These are phyloP conservation scores for Paracorniculantispora psalliotae DNA, from an alignment of 2,329 filamentous ascomycete genomes.

Conservation along the genomic window DNA sequence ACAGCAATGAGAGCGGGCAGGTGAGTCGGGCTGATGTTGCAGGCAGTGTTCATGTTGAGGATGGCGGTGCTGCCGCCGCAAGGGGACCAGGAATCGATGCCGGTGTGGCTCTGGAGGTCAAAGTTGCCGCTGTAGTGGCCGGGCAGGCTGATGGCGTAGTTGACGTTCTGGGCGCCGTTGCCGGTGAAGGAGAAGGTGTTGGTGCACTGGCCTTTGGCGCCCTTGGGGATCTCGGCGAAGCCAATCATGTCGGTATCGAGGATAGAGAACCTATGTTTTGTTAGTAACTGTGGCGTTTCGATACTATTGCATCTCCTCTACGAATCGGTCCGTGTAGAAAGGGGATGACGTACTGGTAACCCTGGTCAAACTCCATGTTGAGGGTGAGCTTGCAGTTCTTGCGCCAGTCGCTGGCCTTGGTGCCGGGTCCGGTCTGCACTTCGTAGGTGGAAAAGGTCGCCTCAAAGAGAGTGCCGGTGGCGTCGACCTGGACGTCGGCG, in stretches of 20 bases:
- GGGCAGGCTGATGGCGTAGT: constrained; percentile 16
- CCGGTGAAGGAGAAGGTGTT: constrained; percentile 25
- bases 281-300: background rate
- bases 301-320: background rate
- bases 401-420: constrained; percentile 20
- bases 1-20: constrained; percentile 23
- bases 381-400: constrained; percentile 25
- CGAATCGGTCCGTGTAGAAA: background rate
- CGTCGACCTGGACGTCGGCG: constrained; percentile 23
- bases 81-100: constrained; percentile 20
- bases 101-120: constrained; percentile 18
- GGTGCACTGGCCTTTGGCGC: constrained; percentile 19
- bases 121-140: constrained; percentile 21
- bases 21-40: constrained; percentile 20
- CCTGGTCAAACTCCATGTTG: constrained; percentile 21
- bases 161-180: constrained; percentile 18
- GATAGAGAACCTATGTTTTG: constrained; percentile 20
- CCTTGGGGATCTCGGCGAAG: constrained; percentile 22
- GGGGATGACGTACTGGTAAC: constrained; percentile 20
- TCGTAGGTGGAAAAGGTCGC: constrained; percentile 23
- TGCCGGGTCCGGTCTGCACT: constrained; percentile 21
- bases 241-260: constrained; percentile 23
- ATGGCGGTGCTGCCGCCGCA: constrained; percentile 25
- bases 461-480: constrained; percentile 22
- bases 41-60: constrained; percentile 26